These are phyloP conservation scores for Gossypium arboreum DNA, from an alignment of 345 rosid genomes.

Conservation along the genomic window DNA sequence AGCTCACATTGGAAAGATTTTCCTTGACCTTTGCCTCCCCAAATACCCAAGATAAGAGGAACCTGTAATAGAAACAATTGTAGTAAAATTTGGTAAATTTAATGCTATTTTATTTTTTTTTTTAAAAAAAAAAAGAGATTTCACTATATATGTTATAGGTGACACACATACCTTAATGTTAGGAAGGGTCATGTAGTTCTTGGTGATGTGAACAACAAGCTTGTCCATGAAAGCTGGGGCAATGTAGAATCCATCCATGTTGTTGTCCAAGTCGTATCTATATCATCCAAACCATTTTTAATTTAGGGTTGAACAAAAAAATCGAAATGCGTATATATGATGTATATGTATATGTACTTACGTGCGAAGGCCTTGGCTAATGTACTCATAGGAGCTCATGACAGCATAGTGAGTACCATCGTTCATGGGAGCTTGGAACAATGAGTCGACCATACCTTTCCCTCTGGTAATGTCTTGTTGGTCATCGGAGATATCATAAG, in stretches of 20 bases:
- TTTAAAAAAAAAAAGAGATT: no score
- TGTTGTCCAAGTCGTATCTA: slow-evolving; percentile 82
- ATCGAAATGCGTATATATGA: no score
- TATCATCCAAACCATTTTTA: not conserved
- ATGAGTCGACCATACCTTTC: slow-evolving; percentile 82
- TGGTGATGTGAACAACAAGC: slow-evolving; percentile 86
- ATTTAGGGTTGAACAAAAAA: no score
- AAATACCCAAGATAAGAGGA: slow-evolving; percentile 93
- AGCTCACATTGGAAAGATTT: slow-evolving; percentile 99
- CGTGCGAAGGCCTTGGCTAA: slow-evolving; percentile 75
- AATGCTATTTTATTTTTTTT: not conserved
- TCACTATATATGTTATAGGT: no score
- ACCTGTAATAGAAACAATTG: slow-evolving; percentile 32
- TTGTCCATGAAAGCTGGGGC: slow-evolving; percentile 99
- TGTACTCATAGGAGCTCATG: slow-evolving; percentile 76
- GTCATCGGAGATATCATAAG: slow-evolving; percentile 67
- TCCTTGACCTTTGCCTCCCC: slow-evolving; percentile 99
- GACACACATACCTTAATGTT: slow-evolving; percentile 65
- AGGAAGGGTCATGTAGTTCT: slow-evolving; percentile 92
- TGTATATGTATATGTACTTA: slow-evolving; percentile 29
- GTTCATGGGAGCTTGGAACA: slow-evolving; percentile 85
- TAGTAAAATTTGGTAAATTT: not conserved
- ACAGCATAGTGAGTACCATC: slow-evolving; percentile 82
- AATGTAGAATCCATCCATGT: slow-evolving; percentile 76
- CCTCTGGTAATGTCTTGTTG: slow-evolving; percentile 97